Evolutionary conservation across 441 rosid species (phyloP), one percentile per base, ranked within the genome.

Genomic region (Arabidopsis hybrid): DNA sequence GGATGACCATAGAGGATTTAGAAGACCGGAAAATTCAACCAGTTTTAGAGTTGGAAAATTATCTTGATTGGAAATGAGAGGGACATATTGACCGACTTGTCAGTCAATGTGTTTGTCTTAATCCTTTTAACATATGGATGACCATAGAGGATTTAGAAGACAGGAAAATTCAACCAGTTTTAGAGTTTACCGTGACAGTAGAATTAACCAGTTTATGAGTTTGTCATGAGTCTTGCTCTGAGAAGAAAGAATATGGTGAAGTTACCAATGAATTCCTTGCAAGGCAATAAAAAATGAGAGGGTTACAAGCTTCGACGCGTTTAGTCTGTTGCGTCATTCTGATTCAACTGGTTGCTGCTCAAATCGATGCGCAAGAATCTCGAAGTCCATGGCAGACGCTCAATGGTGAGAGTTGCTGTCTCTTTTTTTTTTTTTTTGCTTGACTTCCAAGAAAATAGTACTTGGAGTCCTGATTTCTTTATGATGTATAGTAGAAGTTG

Each of bases 331-430:
- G 56, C 59, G 45, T 72, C 49, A 63, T 81, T 65, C 66, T 78
- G 34, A 53, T 76, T 46, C 67, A 79, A 38, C 77, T 81, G 6
- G 58, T 65, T 43, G 43, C 75, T 65, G 81, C 83, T 76, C 67
- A 74, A 47, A 83, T 84, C 56, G 81, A 77, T 50, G 88, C 87
- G 84, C 87, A 83, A 80, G 72, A 82, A 88, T 81, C 92, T 73
- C n/a, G 38, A 39, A 50, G 68, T 16, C 63, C 62, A 49, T 90
- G 89, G 92, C 72, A 65, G 60, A 90, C 95, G 12, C 85, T 88
- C 8, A 77, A 13, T 29, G 95, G 95, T 86, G 43, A 51, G 60
- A 39, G 72, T 58, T 46, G 12, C 32, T 51, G 43, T 66, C 46
- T 2, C 21, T 16, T 32, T 1, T 18, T 4, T 16, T 56, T 55